A percentile compares a stretch with the other conserved stretches of the same genome.
phyloP scores from a whole-genome alignment of 106 monocot genomes.

The Vanilla planifolia region DNA sequence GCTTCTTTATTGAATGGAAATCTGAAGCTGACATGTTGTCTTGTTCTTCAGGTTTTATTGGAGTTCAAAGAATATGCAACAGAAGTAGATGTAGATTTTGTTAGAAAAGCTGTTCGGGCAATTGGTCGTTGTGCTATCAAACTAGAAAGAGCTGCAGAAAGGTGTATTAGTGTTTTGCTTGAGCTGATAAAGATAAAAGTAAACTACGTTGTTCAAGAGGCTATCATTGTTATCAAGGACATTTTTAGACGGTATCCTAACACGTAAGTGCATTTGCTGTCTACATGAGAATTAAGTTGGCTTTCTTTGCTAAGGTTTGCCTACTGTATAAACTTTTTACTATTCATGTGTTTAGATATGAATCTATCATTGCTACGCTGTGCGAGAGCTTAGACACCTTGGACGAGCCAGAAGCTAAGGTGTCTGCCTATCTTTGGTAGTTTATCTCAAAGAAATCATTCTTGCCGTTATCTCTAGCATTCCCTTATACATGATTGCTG shows the following conservation, averaged over 20 bases:
- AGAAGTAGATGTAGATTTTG: slow-evolving; percentile 99
- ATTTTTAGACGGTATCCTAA: slow-evolving; percentile 99
- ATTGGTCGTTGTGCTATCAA: slow-evolving; percentile 99
- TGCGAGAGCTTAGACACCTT: slow-evolving; percentile 99
- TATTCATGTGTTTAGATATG: slow-evolving; percentile 52
- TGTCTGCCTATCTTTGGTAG: slow-evolving; percentile 16
- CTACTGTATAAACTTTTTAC: too few species aligned
- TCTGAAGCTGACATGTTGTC: too few species aligned
- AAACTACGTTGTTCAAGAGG: slow-evolving; percentile 98
- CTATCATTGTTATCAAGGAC: slow-evolving; percentile 98
- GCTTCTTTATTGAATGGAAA: too few species aligned
- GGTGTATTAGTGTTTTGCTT: slow-evolving; percentile 98
- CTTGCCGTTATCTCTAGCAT: background rate
- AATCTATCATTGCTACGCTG: slow-evolving; percentile 95
- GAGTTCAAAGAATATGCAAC: slow-evolving; percentile 99
- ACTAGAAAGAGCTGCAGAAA: slow-evolving; percentile 93
- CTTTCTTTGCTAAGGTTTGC: background rate
- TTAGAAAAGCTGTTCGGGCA: slow-evolving; percentile 97
- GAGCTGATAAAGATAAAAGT: slow-evolving; percentile 99
- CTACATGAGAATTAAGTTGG: background rate
- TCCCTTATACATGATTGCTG: slow-evolving; percentile 1
- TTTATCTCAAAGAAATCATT: background rate
- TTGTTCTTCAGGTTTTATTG: slow-evolving; percentile 65
- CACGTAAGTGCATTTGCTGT: slow-evolving; percentile 47
- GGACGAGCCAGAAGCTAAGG: slow-evolving; percentile 99